Evolutionary conservation across 495 filamentous ascomycete species (phyloP), one percentile per base, ranked within the genome.

Genomic region (Penicillium arizonense): DNA sequence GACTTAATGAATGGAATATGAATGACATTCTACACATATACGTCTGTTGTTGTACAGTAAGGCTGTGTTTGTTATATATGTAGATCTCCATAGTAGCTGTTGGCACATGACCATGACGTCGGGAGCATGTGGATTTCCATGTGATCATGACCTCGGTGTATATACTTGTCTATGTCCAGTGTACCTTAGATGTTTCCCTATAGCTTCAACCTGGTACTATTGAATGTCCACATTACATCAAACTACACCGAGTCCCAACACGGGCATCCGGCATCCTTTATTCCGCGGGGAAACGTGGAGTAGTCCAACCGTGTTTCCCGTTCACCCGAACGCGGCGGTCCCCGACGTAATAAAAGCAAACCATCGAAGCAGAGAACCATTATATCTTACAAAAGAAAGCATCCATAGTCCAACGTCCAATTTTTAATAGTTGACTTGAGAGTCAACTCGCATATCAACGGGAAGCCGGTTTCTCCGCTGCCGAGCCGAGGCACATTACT

Each of bases 401-500:
- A 18, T 18, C 1, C 18, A 18, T 18, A 18, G 18, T 18, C 18
- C 18, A 18, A 18, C 18, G 18, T 18, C 18, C 1, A 43, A 43
- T 4, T 13, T 26, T 43, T 28, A 6, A 16, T 30, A n/a, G 9
- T 20, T 16, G 14, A 44, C 18, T 33, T 13, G 18, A 18, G 18
- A 18, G 28, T 18, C 20, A 6, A 48, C 16, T 13, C 23, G 24
- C 23, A 30, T 43, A 42, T 44, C 26, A 7, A 14, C 47, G 35
- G 55, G 26, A 36, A 44, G 5, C 34, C 6, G 16, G 44, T 64
- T 65, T 57, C 47, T 62, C 59, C 68, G 65, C 14, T 18, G 18
- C 65, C 59, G 68, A 71, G 60, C 68, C 68, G 62, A 65, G 68
- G 68, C 60, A 50, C 55, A 52, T 35, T 39, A 34, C 32, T 34